Base-by-base conservation (phyloP, 176 grass and related monocot genomes). In the Rhynchospora pubera region DNA sequence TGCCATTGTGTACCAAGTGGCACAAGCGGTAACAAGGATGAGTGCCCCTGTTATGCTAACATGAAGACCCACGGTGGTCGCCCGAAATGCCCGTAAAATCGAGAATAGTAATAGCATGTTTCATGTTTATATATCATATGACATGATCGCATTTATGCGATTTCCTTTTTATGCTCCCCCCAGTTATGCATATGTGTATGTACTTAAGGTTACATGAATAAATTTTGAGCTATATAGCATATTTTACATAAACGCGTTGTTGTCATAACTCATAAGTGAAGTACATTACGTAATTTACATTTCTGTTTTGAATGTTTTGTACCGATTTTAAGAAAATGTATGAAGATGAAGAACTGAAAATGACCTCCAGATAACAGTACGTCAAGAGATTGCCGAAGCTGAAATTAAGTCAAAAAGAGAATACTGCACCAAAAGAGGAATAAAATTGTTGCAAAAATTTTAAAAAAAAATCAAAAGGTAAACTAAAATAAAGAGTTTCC, bases 1-100 rank as follows among this genome's bases (percentile, higher is more conserved):
- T 97, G 91, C 81, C 62, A 85, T 75, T 93, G 91, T 65, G 94
- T 93, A 65, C 94, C 94, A 34, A 87, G 88, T 7, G 94, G 94
- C 30, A 91, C 94, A 56, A 79, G 80, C 62, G 91, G 87, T 82
- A 90, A 97, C 94, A 84, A 85, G 76, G 19, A 91, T 42, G 83
- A 85, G 80, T 97, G 89, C 75, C 79, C 94, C 48, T 93, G 94
- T 88, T 97, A 93, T 83, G 94, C 89, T 60, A 78, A 88, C 81
- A 91, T 93, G 87, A 90, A 48, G 52, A 91, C 89, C 15, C 88
- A 91, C 23, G 18, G 79, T 6, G 87, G 89, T 28, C 79, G 76
- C 26, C 94, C 81, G 70, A 97, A 97, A 77, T 93, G 94, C 84
- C 91, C 91, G 0, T 96, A 84, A 91, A 30, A 48, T 23, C n/a